Percentiles rank a stretch among this genome's conserved stretches.
Conservation (phyloP, 2,329 filamentous ascomycete genomes). For the Sclerotinia sclerotiorum region DNA sequence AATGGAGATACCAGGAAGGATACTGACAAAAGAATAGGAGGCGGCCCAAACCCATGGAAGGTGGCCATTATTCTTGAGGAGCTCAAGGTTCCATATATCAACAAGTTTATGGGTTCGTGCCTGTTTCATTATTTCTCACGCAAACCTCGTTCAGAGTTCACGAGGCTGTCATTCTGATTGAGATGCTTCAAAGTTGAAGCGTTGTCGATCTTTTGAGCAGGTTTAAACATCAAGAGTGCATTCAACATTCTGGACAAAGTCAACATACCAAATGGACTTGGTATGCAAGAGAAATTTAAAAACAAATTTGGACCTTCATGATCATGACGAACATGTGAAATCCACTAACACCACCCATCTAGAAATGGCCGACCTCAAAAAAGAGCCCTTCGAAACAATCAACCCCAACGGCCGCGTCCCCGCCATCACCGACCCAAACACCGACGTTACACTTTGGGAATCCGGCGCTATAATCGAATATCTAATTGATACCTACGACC, state of each 20-base stretch:
- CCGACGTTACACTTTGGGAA: constrained; percentile 41
- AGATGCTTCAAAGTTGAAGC: background rate
- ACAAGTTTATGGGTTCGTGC: background rate
- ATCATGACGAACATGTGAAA: background rate
- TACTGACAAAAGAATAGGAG: background rate
- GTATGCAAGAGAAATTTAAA: background rate
- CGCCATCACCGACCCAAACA: constrained; percentile 43
- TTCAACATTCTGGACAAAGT: background rate
- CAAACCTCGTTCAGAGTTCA: background rate
- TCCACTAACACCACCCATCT: background rate
- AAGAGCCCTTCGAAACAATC: constrained; percentile 41
- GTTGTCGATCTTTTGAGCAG: background rate
- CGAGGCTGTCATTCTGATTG: too few species aligned
- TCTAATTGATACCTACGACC: constrained; percentile 44
- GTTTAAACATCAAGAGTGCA: background rate
- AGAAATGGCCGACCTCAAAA: constrained; percentile 40
- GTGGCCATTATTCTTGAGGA: constrained; percentile 48
- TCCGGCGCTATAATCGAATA: constrained; percentile 48
- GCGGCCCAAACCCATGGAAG: constrained; percentile 2
- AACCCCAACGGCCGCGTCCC: constrained; percentile 39
- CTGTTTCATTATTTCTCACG: too few species aligned
- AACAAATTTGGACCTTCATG: background rate
- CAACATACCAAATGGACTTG: background rate
- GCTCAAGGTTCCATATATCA: constrained; percentile 45
- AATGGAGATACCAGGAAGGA: background rate